These are phyloP conservation scores for Fusarium chaquense DNA, from an alignment of 2,329 filamentous ascomycete species.

Conservation along the genomic window DNA sequence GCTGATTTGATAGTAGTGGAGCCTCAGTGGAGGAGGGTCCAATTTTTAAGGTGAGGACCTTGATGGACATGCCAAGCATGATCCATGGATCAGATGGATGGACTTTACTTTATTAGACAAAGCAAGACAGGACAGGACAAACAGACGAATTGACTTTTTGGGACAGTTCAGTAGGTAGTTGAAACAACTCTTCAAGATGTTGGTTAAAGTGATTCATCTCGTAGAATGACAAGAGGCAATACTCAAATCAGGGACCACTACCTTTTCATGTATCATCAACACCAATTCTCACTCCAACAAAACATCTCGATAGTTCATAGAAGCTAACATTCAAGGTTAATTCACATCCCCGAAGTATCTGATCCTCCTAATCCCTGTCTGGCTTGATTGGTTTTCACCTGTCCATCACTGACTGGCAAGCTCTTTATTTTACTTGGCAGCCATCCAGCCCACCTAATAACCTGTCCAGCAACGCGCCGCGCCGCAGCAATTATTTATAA, in stretches of 20 bases:
- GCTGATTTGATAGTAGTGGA: conserved; percentile 7
- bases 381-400: background rate
- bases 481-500: background rate
- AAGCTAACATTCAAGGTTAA: background rate
- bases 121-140: background rate
- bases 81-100: background rate
- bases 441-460: background rate
- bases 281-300: background rate
- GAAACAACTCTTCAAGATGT: fast-evolving
- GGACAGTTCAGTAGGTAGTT: background rate
- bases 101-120: conserved; percentile 1
- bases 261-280: background rate
- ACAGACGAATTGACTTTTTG: background rate
- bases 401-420: conserved; percentile 16
- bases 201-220: background rate
- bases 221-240: fast-evolving
- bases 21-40: background rate
- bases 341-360: background rate
- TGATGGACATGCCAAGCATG: conserved; percentile 45
- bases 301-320: background rate
- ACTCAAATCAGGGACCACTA: background rate
- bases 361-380: background rate
- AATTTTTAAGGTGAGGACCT: conserved; percentile 45
- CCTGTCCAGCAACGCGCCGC: background rate
- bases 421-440: background rate